These are phyloP conservation scores for Metschnikowia kunwiensis DNA, from an alignment of 805 yeast species.

Conservation along the genomic window DNA sequence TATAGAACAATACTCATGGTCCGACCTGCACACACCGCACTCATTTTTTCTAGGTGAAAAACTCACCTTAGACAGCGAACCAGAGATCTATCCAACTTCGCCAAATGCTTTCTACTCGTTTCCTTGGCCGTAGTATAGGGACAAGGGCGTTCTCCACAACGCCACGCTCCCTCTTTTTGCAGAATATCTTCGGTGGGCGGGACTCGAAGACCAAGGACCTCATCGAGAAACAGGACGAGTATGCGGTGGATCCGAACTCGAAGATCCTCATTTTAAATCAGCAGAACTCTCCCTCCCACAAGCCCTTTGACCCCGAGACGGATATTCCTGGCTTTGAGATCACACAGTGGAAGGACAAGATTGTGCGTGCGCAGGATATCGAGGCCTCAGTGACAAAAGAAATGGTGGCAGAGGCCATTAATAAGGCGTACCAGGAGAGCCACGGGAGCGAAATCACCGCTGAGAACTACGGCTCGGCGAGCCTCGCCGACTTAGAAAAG, in stretches of 20 bases:
- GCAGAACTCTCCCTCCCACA: slow-evolving; percentile 31
- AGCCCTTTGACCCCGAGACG: slow-evolving; percentile 24
- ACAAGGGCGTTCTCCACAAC: slow-evolving; percentile 11
- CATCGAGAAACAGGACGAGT: slow-evolving; percentile 38
- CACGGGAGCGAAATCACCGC: slow-evolving; percentile 12
- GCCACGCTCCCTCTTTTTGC: slow-evolving; percentile 24
- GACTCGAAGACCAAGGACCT: slow-evolving; percentile 33
- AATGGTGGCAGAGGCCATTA: slow-evolving; percentile 24
- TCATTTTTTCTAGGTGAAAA: slow-evolving; percentile 5
- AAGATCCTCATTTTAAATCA: slow-evolving; percentile 36
- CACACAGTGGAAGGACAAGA: slow-evolving; percentile 33
- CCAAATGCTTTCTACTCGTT: slow-evolving; percentile 6
- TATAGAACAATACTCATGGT: too few species aligned
- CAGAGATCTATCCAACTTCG: not conserved
- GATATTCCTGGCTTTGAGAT: slow-evolving; percentile 38
- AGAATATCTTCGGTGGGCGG: slow-evolving; percentile 33
- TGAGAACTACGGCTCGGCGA: slow-evolving; percentile 4
- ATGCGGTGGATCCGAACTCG: slow-evolving; percentile 29
- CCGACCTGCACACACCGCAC: not conserved
- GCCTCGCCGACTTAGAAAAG: slow-evolving; percentile 36
- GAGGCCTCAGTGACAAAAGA: slow-evolving; percentile 28
- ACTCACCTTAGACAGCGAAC: too few species aligned
- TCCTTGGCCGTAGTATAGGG: slow-evolving; percentile 5
- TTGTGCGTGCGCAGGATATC: slow-evolving; percentile 24
- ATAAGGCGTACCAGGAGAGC: slow-evolving; percentile 21